These are phyloP conservation scores for Candida frijolesensis DNA, from an alignment of 1,139 yeast genomes.

Conservation along the genomic window DNA sequence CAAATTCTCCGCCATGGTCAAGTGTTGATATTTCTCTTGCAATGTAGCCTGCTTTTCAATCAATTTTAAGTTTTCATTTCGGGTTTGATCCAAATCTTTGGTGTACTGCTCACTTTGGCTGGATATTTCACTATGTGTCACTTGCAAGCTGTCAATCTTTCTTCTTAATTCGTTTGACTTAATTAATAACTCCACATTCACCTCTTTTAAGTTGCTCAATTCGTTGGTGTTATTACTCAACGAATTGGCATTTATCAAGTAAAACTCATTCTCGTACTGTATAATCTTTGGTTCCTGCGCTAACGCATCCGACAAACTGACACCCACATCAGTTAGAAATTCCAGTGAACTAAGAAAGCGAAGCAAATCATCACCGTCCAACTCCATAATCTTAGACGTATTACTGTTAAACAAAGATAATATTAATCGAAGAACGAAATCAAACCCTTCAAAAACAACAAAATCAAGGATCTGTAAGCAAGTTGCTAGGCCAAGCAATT, in stretches of 20 bases:
- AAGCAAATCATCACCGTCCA: conserved; percentile 34
- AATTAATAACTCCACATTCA: conserved; percentile 35
- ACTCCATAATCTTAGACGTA: conserved; percentile 20
- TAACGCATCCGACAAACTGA: conserved; percentile 21
- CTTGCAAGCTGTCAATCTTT: conserved; percentile 34
- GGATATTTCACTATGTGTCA: conserved; percentile 43
- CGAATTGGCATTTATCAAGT: conserved; percentile 43
- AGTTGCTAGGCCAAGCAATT: conserved; percentile 10
- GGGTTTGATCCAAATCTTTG: conserved; percentile 27
- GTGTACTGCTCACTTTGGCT: conserved; percentile 37
- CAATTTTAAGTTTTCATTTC: conserved; percentile 26
- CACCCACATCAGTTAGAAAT: conserved; percentile 21
- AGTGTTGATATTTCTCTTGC: conserved; percentile 34
- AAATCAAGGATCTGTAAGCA: conserved; percentile 34
- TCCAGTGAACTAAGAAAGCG: conserved; percentile 26
- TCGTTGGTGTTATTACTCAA: conserved; percentile 43
- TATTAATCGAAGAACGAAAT: conserved; percentile 33
- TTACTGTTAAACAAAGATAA: conserved; percentile 26
- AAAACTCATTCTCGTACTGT: conserved; percentile 48
- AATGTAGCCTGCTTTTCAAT: conserved; percentile 21
- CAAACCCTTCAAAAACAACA: conserved; percentile 45
- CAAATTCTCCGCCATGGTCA: conserved; percentile 49
- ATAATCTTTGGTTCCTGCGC: conserved; percentile 32
- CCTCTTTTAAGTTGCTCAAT: conserved; percentile 39
- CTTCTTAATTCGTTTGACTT: conserved; percentile 31